These are phyloP conservation scores for Podaxis sp. DNA, from an alignment of 768 basidiomycete genomes.

Conservation along the genomic window DNA sequence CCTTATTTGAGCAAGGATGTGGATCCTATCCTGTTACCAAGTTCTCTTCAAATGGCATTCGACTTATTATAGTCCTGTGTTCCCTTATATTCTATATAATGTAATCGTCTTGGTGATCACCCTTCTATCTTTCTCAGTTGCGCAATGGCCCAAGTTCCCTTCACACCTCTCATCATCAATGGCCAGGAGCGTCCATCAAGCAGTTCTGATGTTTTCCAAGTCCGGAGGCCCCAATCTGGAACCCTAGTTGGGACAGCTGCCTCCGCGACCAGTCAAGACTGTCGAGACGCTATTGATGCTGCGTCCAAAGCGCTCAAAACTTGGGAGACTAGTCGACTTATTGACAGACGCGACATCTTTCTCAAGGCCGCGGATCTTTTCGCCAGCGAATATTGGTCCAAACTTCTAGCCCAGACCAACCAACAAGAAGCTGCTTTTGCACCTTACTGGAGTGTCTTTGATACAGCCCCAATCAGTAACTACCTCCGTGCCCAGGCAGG, in stretches of 20 bases:
- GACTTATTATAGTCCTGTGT: neutral
- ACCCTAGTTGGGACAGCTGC: constrained; percentile 40
- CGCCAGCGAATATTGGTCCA: constrained; percentile 35
- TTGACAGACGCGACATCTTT: constrained; percentile 38
- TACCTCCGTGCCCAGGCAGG: constrained; percentile 29
- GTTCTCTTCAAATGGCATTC: neutral
- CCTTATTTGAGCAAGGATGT: neutral
- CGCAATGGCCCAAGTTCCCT: constrained; percentile 9
- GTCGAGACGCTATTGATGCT: constrained; percentile 38
- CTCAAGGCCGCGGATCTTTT: constrained; percentile 44
- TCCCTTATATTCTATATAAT: neutral
- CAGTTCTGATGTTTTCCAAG: constrained; percentile 36
- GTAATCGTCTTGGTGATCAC: neutral
- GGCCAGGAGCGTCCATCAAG: constrained; percentile 33
- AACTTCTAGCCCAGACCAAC: constrained; percentile 26
- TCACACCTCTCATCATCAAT: constrained; percentile 37
- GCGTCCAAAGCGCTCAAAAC: constrained; percentile 41
- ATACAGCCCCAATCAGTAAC: constrained; percentile 19
- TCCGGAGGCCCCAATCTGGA: constrained; percentile 38
- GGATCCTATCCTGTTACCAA: neutral
- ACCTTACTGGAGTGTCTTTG: constrained; percentile 22
- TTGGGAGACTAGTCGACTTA: constrained; percentile 38
- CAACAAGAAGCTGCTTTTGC: constrained; percentile 37
- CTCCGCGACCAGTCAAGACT: constrained; percentile 42
- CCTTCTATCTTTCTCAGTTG: neutral